Evolutionary conservation across 179 eudicot species (phyloP).

Genomic region (Kewa caespitosa): DNA sequence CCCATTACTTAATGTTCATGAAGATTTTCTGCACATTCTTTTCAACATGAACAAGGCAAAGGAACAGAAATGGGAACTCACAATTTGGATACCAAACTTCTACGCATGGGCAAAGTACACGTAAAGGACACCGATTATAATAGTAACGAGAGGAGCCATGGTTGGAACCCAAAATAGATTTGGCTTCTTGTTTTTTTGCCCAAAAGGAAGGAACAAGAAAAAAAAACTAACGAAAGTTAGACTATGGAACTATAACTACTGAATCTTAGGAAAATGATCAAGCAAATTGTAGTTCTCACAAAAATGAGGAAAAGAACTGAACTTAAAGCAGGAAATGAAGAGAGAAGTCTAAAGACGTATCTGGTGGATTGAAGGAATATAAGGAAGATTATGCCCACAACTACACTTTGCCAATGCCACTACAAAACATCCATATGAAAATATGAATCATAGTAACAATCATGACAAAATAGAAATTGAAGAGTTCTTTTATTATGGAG

Average conservation of each 20-base stretch:
- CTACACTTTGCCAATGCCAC: conserved; percentile 77
- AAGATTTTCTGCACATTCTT: neutral
- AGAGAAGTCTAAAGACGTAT: conserved; percentile 45
- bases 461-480: neutral
- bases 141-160: conserved; percentile 66
- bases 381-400: conserved; percentile 68
- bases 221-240: neutral
- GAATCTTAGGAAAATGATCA: neutral
- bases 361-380: conserved; percentile 58
- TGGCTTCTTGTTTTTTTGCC: conserved; percentile 55
- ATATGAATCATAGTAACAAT: neutral
- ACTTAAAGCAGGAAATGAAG: too few species aligned
- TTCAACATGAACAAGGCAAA: neutral
- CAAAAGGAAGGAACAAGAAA: neutral
- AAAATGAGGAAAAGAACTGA: neutral
- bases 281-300: neutral
- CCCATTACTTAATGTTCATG: too few species aligned
- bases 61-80: conserved; percentile 33
- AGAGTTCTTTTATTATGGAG: too few species aligned
- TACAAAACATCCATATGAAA: conserved; percentile 21
- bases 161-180: conserved; percentile 81
- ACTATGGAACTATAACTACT: neutral
- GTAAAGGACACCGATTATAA: conserved; percentile 61
- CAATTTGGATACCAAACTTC: conserved; percentile 66
- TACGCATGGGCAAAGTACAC: conserved; percentile 69